phyloP scores from a whole-genome alignment of 2,329 filamentous ascomycete species.

The Colletotrichum sp. region DNA sequence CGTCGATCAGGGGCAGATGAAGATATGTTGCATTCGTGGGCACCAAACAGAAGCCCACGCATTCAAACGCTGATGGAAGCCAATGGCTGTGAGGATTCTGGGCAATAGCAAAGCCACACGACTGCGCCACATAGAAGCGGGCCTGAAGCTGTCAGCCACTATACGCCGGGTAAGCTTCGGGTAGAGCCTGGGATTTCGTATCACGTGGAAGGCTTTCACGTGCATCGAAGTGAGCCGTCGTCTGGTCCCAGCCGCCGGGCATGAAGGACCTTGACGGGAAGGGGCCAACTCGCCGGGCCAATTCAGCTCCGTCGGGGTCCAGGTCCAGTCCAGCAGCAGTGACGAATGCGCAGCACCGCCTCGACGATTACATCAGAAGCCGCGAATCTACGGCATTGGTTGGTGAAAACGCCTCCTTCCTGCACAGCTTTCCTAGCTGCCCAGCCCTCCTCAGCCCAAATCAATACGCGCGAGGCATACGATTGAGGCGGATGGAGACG shows the following conservation, averaged over 20 bases:
- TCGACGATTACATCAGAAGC: slow-evolving; percentile 17
- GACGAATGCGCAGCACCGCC: slow-evolving; percentile 9
- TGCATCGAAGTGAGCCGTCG: background rate
- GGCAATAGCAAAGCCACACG: background rate
- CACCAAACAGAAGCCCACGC: background rate
- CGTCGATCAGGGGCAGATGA: background rate
- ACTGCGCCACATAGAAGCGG: background rate
- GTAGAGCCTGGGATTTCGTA: background rate
- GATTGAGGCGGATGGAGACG: background rate
- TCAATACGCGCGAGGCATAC: background rate
- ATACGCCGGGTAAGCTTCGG: background rate
- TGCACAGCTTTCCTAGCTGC: background rate
- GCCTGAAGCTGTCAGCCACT: background rate
- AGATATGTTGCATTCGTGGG: background rate
- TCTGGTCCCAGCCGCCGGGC: background rate
- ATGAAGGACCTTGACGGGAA: background rate
- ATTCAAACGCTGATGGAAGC: background rate
- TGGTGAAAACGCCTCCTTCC: background rate
- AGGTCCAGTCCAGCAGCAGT: background rate
- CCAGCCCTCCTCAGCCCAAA: background rate
- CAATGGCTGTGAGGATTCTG: background rate
- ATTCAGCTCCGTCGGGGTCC: slow-evolving; percentile 4
- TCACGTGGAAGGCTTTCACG: background rate
- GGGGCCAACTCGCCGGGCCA: slow-evolving; percentile 6
- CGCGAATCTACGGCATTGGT: background rate